Evolutionary conservation across 768 basidiomycete species (phyloP), one percentile per base, ranked within the genome.

Genomic region (Sporobolomyces roseus): DNA sequence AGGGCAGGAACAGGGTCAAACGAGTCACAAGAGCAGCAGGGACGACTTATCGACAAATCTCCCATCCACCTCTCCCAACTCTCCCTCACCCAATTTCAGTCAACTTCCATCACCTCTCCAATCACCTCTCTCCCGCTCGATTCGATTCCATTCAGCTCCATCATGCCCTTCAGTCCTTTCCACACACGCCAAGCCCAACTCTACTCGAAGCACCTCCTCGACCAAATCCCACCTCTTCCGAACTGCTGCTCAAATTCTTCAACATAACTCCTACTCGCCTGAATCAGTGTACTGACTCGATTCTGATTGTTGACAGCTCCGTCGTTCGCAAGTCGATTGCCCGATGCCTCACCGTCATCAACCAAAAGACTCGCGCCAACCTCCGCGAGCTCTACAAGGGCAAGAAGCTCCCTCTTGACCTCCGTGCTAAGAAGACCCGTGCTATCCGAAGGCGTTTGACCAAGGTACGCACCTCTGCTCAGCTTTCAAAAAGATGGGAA

Each of bases 311-410:
- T 27, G 14, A 14, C 72, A 99, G 96, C 81, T 86, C 88, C 80
- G 84, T 89, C 74, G 91, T 97, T 80, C 93, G 96, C 84, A 98
- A 97, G 83, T 93, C 91, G 74, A 91, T 99, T 78, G 96, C 96
- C 72, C 91, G 96, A 63, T 93, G 98, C 74, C 80, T 97, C 82
- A 99, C 96, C 50, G 93, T 98, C 77, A 94, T 89, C 84, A 98
- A 96, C 88, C 89, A 91, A 80, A 99, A 99, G 82, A 87, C 88
- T 75, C 90, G 94, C 75, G 89, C 92, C 83, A 92, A 93, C 82
- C 86, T 96, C 74, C 90, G 91, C 63, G 93, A 98, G 80, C 92
- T 87, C 84, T 97, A 97, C 90, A 94, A 94, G 85, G 82, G 83
- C 80, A 94, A 94, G 87, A 93, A 91, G 79, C 83, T 90, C 74